Evolutionary conservation across 106 monocot genomes (phyloP), one percentile per base, ranked within the genome.

Genomic region (Dendrobium huoshanense): DNA sequence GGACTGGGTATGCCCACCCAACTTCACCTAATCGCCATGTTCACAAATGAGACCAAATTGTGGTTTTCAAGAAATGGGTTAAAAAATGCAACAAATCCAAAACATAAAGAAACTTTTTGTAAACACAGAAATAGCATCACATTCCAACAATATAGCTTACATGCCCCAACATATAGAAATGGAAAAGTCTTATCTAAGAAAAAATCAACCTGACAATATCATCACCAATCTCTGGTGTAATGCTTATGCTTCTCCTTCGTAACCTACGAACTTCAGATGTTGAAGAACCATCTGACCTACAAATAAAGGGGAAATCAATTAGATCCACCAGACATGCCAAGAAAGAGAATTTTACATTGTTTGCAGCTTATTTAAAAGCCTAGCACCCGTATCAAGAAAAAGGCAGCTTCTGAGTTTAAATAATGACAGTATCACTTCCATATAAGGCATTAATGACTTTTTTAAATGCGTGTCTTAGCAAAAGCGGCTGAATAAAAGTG

Each of bases 201-300:
- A 72, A 73, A 15, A 87, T 51, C 73, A 79, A 99, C 98, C 95
- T 99, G 76, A 90, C 98, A 83, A 99, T 93, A 77, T 92, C 98
- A 82, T 99, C 98, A 82, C 98, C 87, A 83, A 99, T 99, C 79
- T 99, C 92, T 82, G 98, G 98, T 41, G 92, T 99, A 75, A 99
- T 91, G 77, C 95, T 99, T 76, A 93, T 90, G 79, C 98, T 99
- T 85, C 95, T 89, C 77, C 91, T 84, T 80, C 95, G 78, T 67
- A 88, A 84, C 77, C 93, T 84, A 83, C 89, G 88, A 70, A 79
- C 77, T 80, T 87, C 89, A 77, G 91, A 91, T 75, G 85, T 88
- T 67, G 89, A 87, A 78, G 92, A 85, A 55, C 98, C 98, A 88
- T 89, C 95, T 78, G 98, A 99, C 86, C 95, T 99, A 92, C 83